phyloP scores from a whole-genome alignment of 2,329 filamentous ascomycete genomes.

The Nannizziopsis barbatae region DNA sequence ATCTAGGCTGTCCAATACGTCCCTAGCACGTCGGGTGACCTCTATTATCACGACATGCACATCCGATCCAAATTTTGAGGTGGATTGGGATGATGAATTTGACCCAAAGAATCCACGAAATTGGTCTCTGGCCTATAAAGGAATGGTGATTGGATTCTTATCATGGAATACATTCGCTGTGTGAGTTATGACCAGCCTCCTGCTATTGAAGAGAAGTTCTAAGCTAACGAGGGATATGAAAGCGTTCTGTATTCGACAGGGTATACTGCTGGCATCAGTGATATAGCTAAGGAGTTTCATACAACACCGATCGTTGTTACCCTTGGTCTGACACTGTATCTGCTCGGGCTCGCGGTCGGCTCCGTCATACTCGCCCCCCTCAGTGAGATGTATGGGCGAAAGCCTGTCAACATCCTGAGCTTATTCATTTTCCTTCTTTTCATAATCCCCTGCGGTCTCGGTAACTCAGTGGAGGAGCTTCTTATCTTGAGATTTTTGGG shows the following conservation, averaged over 20 bases:
- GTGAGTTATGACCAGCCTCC: slow-evolving; percentile 26
- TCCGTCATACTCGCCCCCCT: slow-evolving; percentile 63
- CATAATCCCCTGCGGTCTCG: slow-evolving; percentile 60
- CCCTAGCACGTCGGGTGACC: slow-evolving; percentile 32
- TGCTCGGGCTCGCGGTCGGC: slow-evolving; percentile 61
- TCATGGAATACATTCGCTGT: slow-evolving; percentile 48
- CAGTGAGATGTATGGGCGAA: slow-evolving; percentile 37
- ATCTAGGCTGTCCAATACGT: slow-evolving; percentile 16
- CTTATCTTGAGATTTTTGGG: slow-evolving; percentile 65
- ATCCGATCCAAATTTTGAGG: slow-evolving; percentile 53
- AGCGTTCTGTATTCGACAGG: slow-evolving; percentile 63
- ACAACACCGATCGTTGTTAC: slow-evolving; percentile 51
- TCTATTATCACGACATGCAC: slow-evolving; percentile 38
- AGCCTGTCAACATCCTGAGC: slow-evolving; percentile 54
- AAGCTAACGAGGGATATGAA: neutral
- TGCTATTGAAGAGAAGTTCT: neutral
- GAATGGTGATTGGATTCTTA: slow-evolving; percentile 44
- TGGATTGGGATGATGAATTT: slow-evolving; percentile 52
- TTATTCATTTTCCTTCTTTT: slow-evolving; percentile 55
- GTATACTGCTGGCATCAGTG: slow-evolving; percentile 61
- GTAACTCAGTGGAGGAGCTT: slow-evolving; percentile 55
- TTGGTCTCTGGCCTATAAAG: slow-evolving; percentile 53
- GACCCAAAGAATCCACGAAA: slow-evolving; percentile 56
- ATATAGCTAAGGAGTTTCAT: slow-evolving; percentile 57
- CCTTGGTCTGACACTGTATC: slow-evolving; percentile 66